These are phyloP conservation scores for Persicaria tinctoria DNA, from an alignment of 148 eudicot genomes.

Conservation along the genomic window DNA sequence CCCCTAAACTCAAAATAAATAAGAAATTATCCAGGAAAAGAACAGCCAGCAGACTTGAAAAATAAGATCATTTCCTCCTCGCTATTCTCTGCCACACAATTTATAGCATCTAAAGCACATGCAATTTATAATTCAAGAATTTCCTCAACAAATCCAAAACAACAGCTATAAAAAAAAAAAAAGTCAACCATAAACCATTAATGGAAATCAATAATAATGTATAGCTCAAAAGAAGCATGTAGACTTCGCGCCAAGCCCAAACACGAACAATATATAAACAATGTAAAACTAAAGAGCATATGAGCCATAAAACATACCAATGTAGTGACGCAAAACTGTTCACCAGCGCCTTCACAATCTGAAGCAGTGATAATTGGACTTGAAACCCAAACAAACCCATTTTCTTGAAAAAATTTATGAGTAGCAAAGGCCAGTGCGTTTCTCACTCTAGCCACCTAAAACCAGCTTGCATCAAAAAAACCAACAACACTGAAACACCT, in stretches of 20 bases:
- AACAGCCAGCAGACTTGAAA: not conserved
- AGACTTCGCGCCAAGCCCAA: not conserved
- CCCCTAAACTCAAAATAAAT: too few relatives aligned
- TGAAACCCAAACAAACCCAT: slow-evolving; percentile 97
- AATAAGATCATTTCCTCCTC: not conserved
- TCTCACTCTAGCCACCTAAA: slow-evolving; percentile 94
- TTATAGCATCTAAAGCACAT: not conserved
- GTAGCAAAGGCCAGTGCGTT: slow-evolving; percentile 94
- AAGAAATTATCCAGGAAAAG: not conserved
- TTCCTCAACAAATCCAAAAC: not conserved
- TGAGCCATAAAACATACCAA: slow-evolving; percentile 51
- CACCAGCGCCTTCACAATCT: slow-evolving; percentile 99
- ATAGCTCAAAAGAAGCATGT: not conserved
- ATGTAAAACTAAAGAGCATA: not conserved
- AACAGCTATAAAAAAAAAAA: not conserved
- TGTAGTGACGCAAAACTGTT: slow-evolving; percentile 97
- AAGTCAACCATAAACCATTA: not conserved
- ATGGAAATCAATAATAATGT: not conserved
- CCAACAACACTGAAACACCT: slow-evolving; percentile 13
- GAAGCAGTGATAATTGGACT: slow-evolving; percentile 96
- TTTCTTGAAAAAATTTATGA: slow-evolving; percentile 92
- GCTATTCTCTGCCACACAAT: not conserved
- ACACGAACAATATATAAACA: not conserved
- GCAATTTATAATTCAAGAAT: not conserved
- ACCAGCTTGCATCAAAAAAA: slow-evolving; percentile 28